phyloP scores from a whole-genome alignment of 768 basidiomycete genomes.

The Amyloporia xantha region DNA sequence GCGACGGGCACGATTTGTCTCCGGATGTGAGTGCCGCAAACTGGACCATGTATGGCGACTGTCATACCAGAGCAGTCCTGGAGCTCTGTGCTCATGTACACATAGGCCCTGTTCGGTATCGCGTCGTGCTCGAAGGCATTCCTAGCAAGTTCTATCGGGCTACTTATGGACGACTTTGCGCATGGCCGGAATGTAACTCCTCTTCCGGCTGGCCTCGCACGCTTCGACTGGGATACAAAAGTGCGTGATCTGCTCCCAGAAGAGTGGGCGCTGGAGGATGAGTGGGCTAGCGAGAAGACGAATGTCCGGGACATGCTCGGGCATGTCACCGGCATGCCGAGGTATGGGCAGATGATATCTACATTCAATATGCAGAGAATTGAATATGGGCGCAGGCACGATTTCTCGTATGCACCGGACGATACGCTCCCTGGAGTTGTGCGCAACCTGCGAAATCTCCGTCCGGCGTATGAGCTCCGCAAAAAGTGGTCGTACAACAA shows the following conservation, averaged over 20 bases:
- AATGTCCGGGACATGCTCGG: slow-evolving; percentile 32
- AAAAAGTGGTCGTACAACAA: slow-evolving; percentile 35
- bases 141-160: slow-evolving; percentile 19
- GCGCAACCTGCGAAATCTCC: slow-evolving; percentile 22
- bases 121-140: slow-evolving; percentile 29
- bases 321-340: slow-evolving; percentile 33
- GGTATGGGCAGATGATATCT: too few species aligned
- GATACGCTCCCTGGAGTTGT: slow-evolving; percentile 24
- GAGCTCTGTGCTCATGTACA: background rate
- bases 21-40: slow-evolving; percentile 14
- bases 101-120: slow-evolving; percentile 25
- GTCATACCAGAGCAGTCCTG: too few species aligned
- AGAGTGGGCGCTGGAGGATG: slow-evolving; percentile 36
- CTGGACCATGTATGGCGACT: background rate
- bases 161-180: slow-evolving; percentile 28
- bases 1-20: slow-evolving; percentile 9
- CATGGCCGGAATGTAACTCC: slow-evolving; percentile 21
- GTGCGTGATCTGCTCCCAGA: slow-evolving; percentile 31
- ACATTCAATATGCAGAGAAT: background rate
- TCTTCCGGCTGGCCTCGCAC: slow-evolving; percentile 14
- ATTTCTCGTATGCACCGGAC: slow-evolving; percentile 22
- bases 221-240: slow-evolving; percentile 25
- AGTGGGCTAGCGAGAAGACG: slow-evolving; percentile 32
- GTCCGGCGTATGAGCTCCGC: slow-evolving; percentile 29
- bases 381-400: slow-evolving; percentile 24